Conservation (phyloP, 495 filamentous ascomycete genomes). For the Tuber brumale region DNA sequence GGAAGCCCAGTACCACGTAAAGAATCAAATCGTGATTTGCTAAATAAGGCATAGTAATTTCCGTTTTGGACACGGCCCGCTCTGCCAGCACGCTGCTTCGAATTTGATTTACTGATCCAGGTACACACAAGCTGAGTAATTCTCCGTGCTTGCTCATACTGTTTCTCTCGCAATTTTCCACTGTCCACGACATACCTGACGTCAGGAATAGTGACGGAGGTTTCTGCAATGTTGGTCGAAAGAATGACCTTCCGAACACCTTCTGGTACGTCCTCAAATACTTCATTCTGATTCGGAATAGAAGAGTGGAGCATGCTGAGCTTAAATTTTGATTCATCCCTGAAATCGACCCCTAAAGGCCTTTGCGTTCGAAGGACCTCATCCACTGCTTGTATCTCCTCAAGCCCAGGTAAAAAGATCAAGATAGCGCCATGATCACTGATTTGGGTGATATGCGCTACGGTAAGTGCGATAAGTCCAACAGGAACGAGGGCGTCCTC, state of each 20-base stretch:
- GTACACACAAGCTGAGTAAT: slow-evolving; percentile 48
- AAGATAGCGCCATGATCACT: slow-evolving; percentile 52
- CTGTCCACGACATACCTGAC: slow-evolving; percentile 54
- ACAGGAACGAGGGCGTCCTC: slow-evolving; percentile 49
- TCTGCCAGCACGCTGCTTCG: slow-evolving; percentile 54
- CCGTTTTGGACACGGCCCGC: slow-evolving; percentile 56
- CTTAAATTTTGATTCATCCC: slow-evolving; percentile 45
- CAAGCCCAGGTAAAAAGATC: slow-evolving; percentile 54
- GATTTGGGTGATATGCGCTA: slow-evolving; percentile 50
- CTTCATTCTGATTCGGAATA: slow-evolving; percentile 48
- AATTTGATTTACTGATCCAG: slow-evolving; percentile 54
- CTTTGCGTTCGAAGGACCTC: slow-evolving; percentile 33
- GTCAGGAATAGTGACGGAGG: slow-evolving; percentile 56
- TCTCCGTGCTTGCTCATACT: slow-evolving; percentile 48
- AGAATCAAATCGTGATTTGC: slow-evolving; percentile 48
- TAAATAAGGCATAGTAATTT: slow-evolving; percentile 55
- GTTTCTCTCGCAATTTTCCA: slow-evolving; percentile 51
- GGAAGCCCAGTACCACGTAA: slow-evolving; percentile 48
- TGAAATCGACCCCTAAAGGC: slow-evolving; percentile 47
- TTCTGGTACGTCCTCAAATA: slow-evolving; percentile 46
- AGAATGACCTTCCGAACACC: slow-evolving; percentile 55
- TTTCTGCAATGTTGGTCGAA: slow-evolving; percentile 57
- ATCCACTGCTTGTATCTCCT: slow-evolving; percentile 48
- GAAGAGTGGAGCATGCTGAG: slow-evolving; percentile 52
- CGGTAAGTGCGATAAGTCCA: slow-evolving; percentile 47